A percentile compares a stretch with the other conserved stretches of the same genome.
phyloP scores from a whole-genome alignment of 345 rosid species.

The Populus simonii region DNA sequence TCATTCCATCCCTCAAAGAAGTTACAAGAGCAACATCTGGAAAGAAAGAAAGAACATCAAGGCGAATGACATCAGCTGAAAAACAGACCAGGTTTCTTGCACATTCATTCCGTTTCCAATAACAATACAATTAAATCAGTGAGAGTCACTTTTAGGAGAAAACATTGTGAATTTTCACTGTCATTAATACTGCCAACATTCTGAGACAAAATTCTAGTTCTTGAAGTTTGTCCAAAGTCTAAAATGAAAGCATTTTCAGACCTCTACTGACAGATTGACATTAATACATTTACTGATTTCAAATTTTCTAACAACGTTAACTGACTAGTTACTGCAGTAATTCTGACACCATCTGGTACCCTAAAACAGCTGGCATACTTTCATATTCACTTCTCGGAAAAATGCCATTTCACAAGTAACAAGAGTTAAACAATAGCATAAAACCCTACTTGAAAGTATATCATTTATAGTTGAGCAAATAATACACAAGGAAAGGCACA shows the following conservation, averaged over 20 bases:
- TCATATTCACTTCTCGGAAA: background rate
- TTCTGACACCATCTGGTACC: background rate
- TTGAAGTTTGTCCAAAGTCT: background rate
- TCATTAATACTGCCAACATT: background rate
- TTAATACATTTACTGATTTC: background rate
- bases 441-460: background rate
- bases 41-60: slow-evolving; percentile 5
- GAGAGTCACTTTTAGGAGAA: background rate
- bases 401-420: background rate
- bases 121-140: background rate
- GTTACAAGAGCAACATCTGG: slow-evolving; percentile 97
- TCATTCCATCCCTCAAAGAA: slow-evolving; percentile 98
- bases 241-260: background rate
- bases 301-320: background rate
- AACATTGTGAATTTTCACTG: background rate
- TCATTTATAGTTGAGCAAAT: background rate
- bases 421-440: background rate
- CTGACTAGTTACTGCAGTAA: background rate
- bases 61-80: background rate
- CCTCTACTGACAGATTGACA: background rate
- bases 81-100: background rate
- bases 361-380: background rate
- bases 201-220: background rate
- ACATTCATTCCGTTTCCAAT: background rate
- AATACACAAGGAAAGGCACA: background rate